Conservation (phyloP, 176 grass and related monocot species). For the Musa schizocarpa region DNA sequence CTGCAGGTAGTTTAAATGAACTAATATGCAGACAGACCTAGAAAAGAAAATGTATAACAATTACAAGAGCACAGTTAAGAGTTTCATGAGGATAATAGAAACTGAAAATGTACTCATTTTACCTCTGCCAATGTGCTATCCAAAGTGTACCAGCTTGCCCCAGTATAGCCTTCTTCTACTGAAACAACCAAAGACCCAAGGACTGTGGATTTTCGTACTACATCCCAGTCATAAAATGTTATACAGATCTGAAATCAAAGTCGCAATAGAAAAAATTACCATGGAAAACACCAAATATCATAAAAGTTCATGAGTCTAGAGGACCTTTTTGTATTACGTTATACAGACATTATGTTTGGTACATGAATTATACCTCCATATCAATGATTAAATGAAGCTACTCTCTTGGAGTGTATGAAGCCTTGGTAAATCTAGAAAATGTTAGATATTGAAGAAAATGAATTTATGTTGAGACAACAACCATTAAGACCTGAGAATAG, state of each 20-base stretch:
- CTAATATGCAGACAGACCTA: conserved; percentile 63
- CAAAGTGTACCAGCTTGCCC: conserved; percentile 68
- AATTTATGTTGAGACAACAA: no score
- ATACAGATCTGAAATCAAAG: conserved; percentile 38
- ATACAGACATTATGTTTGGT: no score
- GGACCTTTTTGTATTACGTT: no score
- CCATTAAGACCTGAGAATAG: no score
- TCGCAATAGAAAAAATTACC: conserved; percentile 1
- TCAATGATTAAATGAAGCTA: no score
- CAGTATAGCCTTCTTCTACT: conserved; percentile 52
- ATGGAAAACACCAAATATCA: not conserved
- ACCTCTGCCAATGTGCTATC: conserved; percentile 79
- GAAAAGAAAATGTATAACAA: conserved; percentile 26
- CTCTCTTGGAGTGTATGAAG: not conserved
- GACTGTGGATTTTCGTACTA: conserved; percentile 64
- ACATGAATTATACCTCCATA: no score
- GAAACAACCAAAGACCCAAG: conserved; percentile 62
- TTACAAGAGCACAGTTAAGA: not conserved
- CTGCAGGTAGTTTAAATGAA: conserved; percentile 40
- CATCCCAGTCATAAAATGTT: conserved; percentile 91
- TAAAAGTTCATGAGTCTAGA: no score
- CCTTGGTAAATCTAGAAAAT: not conserved
- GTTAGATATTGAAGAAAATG: no score
- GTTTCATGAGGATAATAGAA: not conserved
- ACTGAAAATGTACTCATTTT: conserved; percentile 3